Percentiles rank a stretch among this genome's conserved stretches.
Conservation (phyloP, 2,329 filamentous ascomycete genomes). For the Diaporthe sp. region DNA sequence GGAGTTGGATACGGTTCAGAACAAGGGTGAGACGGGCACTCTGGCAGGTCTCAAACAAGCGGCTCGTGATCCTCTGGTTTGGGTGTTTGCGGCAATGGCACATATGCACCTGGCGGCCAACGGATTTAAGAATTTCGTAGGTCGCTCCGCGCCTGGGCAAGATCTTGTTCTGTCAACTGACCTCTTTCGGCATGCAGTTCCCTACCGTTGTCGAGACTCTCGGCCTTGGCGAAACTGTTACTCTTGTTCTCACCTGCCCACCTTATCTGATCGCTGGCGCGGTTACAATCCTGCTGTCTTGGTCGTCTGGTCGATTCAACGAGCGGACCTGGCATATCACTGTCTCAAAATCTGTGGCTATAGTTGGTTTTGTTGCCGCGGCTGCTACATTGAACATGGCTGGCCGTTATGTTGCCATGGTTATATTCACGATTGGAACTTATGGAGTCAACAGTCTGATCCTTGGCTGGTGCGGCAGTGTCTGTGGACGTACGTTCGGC, state of each 20-base stretch:
- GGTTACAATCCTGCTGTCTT: slow-evolving; percentile 52
- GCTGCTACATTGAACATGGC: slow-evolving; percentile 44
- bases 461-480: slow-evolving; percentile 49
- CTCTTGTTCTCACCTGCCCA: slow-evolving; percentile 55
- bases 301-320: slow-evolving; percentile 54
- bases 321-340: slow-evolving; percentile 55
- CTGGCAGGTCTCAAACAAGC: slow-evolving; percentile 38
- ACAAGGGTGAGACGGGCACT: slow-evolving; percentile 38
- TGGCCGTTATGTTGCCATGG: slow-evolving; percentile 47
- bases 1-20: slow-evolving; percentile 28
- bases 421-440: slow-evolving; percentile 49
- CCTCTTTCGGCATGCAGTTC: neutral
- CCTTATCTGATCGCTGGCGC: slow-evolving; percentile 59
- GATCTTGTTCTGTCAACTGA: neutral
- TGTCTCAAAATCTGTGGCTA: slow-evolving; percentile 49
- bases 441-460: slow-evolving; percentile 55
- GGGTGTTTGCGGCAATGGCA: slow-evolving; percentile 33
- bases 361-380: slow-evolving; percentile 52
- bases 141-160: neutral
- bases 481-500: slow-evolving; percentile 19
- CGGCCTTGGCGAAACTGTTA: slow-evolving; percentile 51
- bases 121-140: slow-evolving; percentile 48
- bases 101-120: slow-evolving; percentile 49
- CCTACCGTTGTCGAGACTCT: slow-evolving; percentile 50
- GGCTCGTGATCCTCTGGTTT: slow-evolving; percentile 38